Percentiles rank a stretch among this genome's conserved stretches.
Conservation (phyloP, 75 land plant species). For the Pinus taeda region DNA sequence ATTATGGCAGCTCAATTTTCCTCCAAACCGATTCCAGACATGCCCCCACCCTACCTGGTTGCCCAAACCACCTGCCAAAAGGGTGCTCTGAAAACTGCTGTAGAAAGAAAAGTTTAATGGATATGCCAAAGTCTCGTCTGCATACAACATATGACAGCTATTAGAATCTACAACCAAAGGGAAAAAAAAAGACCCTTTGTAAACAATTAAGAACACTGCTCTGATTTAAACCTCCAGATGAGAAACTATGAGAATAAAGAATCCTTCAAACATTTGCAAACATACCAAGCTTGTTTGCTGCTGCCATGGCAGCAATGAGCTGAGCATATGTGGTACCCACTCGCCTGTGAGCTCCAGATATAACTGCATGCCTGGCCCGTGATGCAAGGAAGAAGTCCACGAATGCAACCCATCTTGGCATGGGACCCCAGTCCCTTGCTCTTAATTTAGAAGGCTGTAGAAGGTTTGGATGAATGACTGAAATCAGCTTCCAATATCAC, state of each 20-base stretch:
- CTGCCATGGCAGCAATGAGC: constrained; percentile 80
- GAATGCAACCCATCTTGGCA: constrained; percentile 94
- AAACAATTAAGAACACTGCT: not conserved
- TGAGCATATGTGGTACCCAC: constrained; percentile 95
- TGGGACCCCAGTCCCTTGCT: constrained; percentile 89
- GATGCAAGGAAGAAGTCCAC: constrained; percentile 95
- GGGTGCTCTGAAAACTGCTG: constrained; percentile 80
- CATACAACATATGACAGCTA: not conserved
- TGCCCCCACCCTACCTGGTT: constrained; percentile 93
- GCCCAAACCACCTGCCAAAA: constrained; percentile 57
- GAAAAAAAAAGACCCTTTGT: no score
- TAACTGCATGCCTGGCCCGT: constrained; percentile 75
- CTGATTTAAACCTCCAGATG: not conserved
- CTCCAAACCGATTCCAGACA: constrained; percentile 82
- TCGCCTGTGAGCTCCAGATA: constrained; percentile 85
- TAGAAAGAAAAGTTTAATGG: constrained; percentile 47
- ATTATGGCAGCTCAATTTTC: constrained; percentile 66
- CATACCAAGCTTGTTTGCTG: constrained; percentile 59
- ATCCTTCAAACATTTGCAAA: not conserved
- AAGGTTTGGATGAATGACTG: not conserved
- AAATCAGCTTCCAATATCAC: not conserved
- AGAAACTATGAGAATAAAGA: not conserved
- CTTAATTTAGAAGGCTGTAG: constrained; percentile 49
- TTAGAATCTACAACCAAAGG: constrained; percentile 10
- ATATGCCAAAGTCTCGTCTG: constrained; percentile 3